These are phyloP conservation scores for Solanum piurae DNA, from an alignment of 257 asterid genomes.

Conservation along the genomic window DNA sequence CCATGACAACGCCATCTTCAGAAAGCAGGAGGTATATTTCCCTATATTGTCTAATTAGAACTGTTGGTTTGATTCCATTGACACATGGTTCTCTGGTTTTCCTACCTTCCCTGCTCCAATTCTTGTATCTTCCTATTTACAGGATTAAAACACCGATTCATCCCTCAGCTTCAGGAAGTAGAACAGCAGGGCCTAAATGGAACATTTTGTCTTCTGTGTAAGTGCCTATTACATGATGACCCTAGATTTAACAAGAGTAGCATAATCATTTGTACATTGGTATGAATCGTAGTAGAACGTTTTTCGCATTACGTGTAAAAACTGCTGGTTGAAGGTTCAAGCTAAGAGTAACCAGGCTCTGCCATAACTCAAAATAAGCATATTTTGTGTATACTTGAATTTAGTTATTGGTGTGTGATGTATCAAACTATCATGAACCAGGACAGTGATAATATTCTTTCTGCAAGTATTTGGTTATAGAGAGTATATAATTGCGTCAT, in stretches of 20 bases:
- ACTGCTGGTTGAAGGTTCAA: neutral
- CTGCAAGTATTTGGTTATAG: neutral
- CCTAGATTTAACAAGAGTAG: neutral
- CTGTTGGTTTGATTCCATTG: neutral
- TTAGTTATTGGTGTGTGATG: neutral
- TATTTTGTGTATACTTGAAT: neutral
- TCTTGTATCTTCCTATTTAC: conserved; percentile 2
- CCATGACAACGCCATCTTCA: conserved; percentile 37
- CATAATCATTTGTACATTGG: neutral
- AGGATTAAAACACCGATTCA: conserved; percentile 46
- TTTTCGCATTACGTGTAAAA: neutral
- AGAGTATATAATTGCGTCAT: neutral
- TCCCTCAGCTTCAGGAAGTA: conserved; percentile 43
- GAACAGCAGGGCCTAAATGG: conserved; percentile 65
- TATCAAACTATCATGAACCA: neutral
- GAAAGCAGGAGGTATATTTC: conserved; percentile 39
- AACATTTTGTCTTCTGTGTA: conserved; percentile 66
- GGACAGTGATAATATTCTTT: neutral
- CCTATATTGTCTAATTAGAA: neutral
- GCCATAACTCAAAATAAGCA: neutral
- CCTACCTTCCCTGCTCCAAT: neutral
- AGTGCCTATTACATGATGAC: conserved; percentile 14
- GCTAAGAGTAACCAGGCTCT: neutral
- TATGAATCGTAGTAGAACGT: neutral
- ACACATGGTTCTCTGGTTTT: neutral